Conservation (phyloP, 1,139 yeast species). For the Kodamaea ohmeri region DNA sequence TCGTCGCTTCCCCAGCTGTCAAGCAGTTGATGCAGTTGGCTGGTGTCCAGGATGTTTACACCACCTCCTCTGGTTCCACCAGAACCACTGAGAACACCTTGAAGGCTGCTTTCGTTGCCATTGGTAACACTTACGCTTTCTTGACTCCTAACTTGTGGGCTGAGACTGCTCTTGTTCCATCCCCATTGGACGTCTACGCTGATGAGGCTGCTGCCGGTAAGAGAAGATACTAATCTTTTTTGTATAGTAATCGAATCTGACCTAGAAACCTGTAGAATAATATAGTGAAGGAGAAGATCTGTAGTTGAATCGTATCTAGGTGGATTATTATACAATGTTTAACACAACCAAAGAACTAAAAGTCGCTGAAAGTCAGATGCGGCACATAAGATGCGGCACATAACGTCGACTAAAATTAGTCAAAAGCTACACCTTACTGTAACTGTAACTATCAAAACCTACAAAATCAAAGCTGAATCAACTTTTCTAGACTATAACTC, state of each 20-base stretch:
- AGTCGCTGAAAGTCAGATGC: too few relatives aligned
- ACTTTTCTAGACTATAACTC: too few relatives aligned
- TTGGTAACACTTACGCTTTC: conserved; percentile 99
- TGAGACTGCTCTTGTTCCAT: conserved; percentile 76
- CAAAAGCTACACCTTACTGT: too few relatives aligned
- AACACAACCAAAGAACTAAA: too few relatives aligned
- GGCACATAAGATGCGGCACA: too few relatives aligned
- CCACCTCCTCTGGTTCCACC: conserved; percentile 98
- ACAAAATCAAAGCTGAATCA: too few relatives aligned
- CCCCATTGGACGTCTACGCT: conserved; percentile 93
- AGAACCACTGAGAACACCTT: conserved; percentile 99
- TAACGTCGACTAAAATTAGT: too few relatives aligned
- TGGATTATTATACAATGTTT: too few relatives aligned
- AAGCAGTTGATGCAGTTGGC: conserved; percentile 98
- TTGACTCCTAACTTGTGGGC: conserved; percentile 99
- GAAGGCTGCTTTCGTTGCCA: conserved; percentile 99
- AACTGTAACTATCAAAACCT: too few relatives aligned
- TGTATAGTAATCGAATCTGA: neutral
- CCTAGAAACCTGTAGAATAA: neutral
- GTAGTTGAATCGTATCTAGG: too few relatives aligned
- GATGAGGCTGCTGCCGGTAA: conserved; percentile 76
- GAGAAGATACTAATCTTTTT: conserved; percentile 59
- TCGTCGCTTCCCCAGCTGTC: conserved; percentile 99
- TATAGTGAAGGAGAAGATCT: neutral
- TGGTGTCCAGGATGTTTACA: conserved; percentile 99